Evolutionary conservation across 805 yeast species (phyloP).

Genomic region (Yamadazyma phyllophila): DNA sequence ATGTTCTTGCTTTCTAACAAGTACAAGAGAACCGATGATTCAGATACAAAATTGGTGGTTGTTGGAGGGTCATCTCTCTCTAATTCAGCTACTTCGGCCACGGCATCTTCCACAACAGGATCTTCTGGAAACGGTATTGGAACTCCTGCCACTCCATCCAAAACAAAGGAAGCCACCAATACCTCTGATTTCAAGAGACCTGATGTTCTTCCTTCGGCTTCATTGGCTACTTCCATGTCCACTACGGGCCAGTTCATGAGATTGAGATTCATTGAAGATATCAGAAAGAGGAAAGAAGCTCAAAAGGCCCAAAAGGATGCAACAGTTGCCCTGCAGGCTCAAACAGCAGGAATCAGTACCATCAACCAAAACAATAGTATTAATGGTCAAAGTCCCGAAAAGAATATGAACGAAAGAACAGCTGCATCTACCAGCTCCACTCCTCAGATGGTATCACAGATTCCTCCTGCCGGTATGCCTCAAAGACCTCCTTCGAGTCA

Average conservation of each 20-base stretch:
- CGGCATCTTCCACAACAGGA: conserved; percentile 18
- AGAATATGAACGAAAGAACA: conserved; percentile 8
- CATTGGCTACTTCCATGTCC: conserved; percentile 5
- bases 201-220: conserved; percentile 6
- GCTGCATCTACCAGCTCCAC: neutral
- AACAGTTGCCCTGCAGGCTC: conserved; percentile 34
- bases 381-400: conserved; percentile 16
- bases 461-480: conserved; percentile 2
- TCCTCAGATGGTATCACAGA: conserved; percentile 11
- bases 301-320: conserved; percentile 43
- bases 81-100: conserved; percentile 21
- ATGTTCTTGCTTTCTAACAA: conserved; percentile 56
- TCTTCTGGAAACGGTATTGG: conserved; percentile 13
- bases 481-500: neutral
- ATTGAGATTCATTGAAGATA: conserved; percentile 82
- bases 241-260: conserved; percentile 69
- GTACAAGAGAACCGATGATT: conserved; percentile 37
- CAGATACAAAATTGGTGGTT: conserved; percentile 38
- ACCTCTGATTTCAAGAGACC: conserved; percentile 11
- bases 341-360: conserved; percentile 12
- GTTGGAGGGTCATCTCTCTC: conserved; percentile 30
- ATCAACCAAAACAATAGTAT: conserved; percentile 17
- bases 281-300: conserved; percentile 60
- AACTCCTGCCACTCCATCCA: conserved; percentile 17
- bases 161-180: conserved; percentile 11